Conservation (phyloP, 768 basidiomycete genomes). For the Collybiopsis luxurians region DNA sequence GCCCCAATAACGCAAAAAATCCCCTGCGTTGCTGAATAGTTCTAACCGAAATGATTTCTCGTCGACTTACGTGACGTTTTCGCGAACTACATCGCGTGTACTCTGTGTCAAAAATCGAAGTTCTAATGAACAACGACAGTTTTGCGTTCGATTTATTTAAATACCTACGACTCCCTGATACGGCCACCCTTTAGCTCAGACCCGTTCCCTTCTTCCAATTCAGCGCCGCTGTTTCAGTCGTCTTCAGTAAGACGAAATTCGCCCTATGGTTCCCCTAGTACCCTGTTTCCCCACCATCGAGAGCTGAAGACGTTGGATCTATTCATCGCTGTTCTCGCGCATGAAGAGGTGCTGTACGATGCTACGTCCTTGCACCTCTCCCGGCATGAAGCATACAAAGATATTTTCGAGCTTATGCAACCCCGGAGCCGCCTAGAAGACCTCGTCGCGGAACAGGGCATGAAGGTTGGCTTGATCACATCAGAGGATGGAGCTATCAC, state of each 20-base stretch:
- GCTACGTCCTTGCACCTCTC: conserved; percentile 74
- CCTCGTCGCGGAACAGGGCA: conserved; percentile 48
- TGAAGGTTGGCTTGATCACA: conserved; percentile 26
- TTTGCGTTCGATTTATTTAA: conserved; percentile 71
- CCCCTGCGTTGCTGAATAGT: too few species aligned
- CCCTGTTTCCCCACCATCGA: conserved; percentile 41
- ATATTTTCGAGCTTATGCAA: conserved; percentile 75
- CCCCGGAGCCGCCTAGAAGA: conserved; percentile 78
- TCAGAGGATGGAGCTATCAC: background rate
- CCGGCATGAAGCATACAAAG: conserved; percentile 72
- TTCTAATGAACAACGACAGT: conserved; percentile 71
- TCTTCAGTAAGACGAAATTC: conserved; percentile 17
- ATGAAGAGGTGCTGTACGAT: conserved; percentile 76
- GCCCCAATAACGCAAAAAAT: too few species aligned
- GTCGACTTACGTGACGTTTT: too few species aligned
- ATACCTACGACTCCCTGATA: conserved; percentile 59
- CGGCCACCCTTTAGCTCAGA: conserved; percentile 72
- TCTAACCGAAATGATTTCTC: too few species aligned
- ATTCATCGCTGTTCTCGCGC: conserved; percentile 78
- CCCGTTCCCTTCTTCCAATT: conserved; percentile 45
- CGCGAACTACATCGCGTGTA: too few species aligned
- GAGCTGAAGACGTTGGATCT: conserved; percentile 75
- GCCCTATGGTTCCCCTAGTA: conserved; percentile 13
- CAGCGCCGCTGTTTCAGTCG: conserved; percentile 10
- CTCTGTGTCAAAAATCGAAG: too few species aligned